Evolutionary conservation across 352 stramenopile species (phyloP), one percentile per base, ranked within the genome.

Genomic region (Pythium coloratum): DNA sequence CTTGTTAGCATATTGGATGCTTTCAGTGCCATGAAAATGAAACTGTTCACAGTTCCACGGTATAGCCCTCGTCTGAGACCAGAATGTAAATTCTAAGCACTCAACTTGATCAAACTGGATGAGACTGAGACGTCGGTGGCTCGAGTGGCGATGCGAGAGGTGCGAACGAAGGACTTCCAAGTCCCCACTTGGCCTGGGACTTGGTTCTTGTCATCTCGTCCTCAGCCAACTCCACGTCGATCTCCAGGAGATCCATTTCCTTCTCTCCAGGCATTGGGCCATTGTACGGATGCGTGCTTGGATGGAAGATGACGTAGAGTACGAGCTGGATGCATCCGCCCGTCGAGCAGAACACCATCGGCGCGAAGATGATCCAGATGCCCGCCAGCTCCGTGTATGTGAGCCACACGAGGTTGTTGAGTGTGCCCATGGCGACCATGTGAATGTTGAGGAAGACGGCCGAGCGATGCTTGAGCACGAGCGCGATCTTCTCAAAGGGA

Each of bases 401-500:
- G 69, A 86, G 73, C 77, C 80, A 86, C 61, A 83, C 66, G 12
- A 60, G 53, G 65, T 81, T 81, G 72, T 82, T 86, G 63, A 78
- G 69, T 26, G 72, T 78, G 49, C 72, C 74, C 16, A 75, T 75
- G 46, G 72, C 55, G 16, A 86, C 76, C 70, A 86, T 81, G 69
- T 82, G 69, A 33, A 84, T 82, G 12, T 77, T 75, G 38, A 86
- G 75, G 66, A 80, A 78, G 28, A 83, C 71, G 1, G 72, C 76
- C 13, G 76, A 81, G 40, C 75, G 75, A 69, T 76, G 76, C 63
- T 73, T 75, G 60, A 86, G 30, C 30, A 89, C 80, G 26, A 80
- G 65, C n/a, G 55, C 62, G 62, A 85, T 73, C 53, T 80, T 86
- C 42, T 84, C 74, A 60, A 89, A 87, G 4, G 81, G 81, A n/a